Evolutionary conservation across 164 flowering plant species (phyloP).

Genomic region (Hamamelis virginiana): DNA sequence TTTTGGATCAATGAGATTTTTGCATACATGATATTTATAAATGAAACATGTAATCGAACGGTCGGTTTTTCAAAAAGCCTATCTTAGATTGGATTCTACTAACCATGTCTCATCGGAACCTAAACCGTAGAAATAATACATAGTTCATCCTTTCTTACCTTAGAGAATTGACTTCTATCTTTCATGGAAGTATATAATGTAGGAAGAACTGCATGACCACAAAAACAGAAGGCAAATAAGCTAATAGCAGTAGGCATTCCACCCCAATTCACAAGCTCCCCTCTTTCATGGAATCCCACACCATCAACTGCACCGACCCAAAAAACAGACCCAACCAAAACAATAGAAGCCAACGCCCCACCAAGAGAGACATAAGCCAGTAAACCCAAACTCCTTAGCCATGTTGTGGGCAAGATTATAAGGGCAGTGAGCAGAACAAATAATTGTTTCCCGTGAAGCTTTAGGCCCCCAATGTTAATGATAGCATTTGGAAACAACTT

Average conservation of each 20-base stretch:
- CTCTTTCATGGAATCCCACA: constrained; percentile 46
- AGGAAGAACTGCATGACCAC: constrained; percentile 58
- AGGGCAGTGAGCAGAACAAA: constrained; percentile 44
- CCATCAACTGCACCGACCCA: constrained; percentile 54
- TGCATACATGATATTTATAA: too few relatives aligned
- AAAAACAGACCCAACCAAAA: constrained; percentile 31
- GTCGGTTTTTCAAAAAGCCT: too few relatives aligned
- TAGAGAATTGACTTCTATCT: constrained; percentile 42
- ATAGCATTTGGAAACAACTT: constrained; percentile 41
- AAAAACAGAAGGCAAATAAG: constrained; percentile 46
- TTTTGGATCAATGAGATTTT: too few relatives aligned
- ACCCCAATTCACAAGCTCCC: constrained; percentile 28
- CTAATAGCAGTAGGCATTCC: constrained; percentile 50
- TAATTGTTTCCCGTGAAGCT: constrained; percentile 31
- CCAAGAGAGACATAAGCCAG: constrained; percentile 55
- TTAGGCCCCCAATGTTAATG: constrained; percentile 18
- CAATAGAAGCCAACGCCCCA: constrained; percentile 46
- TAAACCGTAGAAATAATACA: too few relatives aligned
- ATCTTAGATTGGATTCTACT: too few relatives aligned
- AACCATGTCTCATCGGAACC: too few relatives aligned
- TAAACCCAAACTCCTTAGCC: constrained; percentile 36
- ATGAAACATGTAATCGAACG: too few relatives aligned
- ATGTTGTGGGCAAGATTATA: constrained; percentile 46
- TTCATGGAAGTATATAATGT: constrained; percentile 55
- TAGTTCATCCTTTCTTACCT: constrained; percentile 50